phyloP scores from a whole-genome alignment of 2,329 filamentous ascomycete species.

The Fusarium torreyae region DNA sequence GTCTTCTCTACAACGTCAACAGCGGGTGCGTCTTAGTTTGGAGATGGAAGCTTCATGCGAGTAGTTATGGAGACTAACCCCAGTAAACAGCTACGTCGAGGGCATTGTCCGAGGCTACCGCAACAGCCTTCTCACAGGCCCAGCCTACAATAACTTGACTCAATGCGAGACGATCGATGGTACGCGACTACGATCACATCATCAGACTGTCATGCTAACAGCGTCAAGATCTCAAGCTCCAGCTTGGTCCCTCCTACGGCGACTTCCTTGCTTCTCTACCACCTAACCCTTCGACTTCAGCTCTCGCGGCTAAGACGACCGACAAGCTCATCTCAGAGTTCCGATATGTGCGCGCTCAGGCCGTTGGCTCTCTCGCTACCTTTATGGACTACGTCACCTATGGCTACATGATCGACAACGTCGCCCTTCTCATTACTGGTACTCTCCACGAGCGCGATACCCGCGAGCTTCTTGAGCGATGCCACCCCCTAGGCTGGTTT shows the following conservation, averaged over 20 bases:
- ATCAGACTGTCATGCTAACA: constrained; percentile 28
- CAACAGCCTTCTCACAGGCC: constrained; percentile 89
- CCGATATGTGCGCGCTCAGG: constrained; percentile 94
- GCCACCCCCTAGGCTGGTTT: constrained; percentile 98
- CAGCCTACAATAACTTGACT: constrained; percentile 95
- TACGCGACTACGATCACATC: constrained; percentile 58
- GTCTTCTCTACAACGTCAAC: constrained; percentile 94
- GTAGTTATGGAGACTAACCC: constrained; percentile 52
- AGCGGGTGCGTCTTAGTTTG: constrained; percentile 76
- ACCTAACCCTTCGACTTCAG: constrained; percentile 96
- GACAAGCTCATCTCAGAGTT: constrained; percentile 99
- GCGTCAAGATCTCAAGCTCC: constrained; percentile 89
- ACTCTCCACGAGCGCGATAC: constrained; percentile 98
- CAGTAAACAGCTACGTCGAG: constrained; percentile 84
- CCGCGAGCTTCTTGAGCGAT: constrained; percentile 92
- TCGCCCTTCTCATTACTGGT: constrained; percentile 96
- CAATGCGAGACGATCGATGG: constrained; percentile 99
- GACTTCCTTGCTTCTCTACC: constrained; percentile 95
- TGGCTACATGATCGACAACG: constrained; percentile 99
- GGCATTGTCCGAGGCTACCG: constrained; percentile 97
- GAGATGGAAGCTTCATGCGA: constrained; percentile 25
- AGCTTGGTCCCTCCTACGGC: constrained; percentile 96
- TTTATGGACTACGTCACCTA: constrained; percentile 99
- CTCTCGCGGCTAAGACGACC: constrained; percentile 93
- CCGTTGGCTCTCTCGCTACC: constrained; percentile 89